Percentiles rank a stretch among this genome's conserved stretches.
These are phyloP conservation scores for Trametes hirsuta DNA, from an alignment of 1,284 basidiomycete species.

Conservation along the genomic window DNA sequence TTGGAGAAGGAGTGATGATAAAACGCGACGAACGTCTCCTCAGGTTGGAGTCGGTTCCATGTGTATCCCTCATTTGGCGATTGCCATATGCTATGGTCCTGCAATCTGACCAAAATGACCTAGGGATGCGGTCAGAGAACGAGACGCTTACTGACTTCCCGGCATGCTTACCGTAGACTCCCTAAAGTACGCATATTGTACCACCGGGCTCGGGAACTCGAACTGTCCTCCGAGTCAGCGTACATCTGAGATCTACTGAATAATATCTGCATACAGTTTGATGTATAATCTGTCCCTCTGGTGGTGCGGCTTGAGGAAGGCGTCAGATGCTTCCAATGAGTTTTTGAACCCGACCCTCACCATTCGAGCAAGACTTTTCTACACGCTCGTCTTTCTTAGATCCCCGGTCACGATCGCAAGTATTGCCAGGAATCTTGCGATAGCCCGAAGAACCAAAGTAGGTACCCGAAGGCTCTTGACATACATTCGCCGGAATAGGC, in stretches of 20 bases:
- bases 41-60: constrained; percentile 73
- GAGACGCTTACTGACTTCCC: background rate
- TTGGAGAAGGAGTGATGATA: constrained; percentile 82
- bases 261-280: constrained; percentile 54
- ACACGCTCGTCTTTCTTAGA: constrained; percentile 71
- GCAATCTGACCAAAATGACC: constrained; percentile 85
- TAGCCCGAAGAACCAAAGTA: constrained; percentile 93
- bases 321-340: background rate
- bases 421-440: constrained; percentile 92
- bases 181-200: constrained; percentile 86
- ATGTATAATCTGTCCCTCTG: constrained; percentile 73
- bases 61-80: constrained; percentile 94
- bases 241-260: background rate
- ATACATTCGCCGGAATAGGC: constrained; percentile 80
- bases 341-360: constrained; percentile 36
- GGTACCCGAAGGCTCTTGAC: constrained; percentile 61
- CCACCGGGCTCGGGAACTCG: constrained; percentile 71
- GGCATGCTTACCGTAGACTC: constrained; percentile 58
- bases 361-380: constrained; percentile 76
- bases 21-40: constrained; percentile 77
- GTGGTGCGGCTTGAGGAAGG: constrained; percentile 60
- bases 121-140: constrained; percentile 33
- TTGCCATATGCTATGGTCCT: constrained; percentile 86
- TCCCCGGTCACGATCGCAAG: constrained; percentile 66
- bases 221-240: constrained; percentile 47